Evolutionary conservation across 1,284 basidiomycete genomes (phyloP).

Genomic region (Entoloma clypeatum): DNA sequence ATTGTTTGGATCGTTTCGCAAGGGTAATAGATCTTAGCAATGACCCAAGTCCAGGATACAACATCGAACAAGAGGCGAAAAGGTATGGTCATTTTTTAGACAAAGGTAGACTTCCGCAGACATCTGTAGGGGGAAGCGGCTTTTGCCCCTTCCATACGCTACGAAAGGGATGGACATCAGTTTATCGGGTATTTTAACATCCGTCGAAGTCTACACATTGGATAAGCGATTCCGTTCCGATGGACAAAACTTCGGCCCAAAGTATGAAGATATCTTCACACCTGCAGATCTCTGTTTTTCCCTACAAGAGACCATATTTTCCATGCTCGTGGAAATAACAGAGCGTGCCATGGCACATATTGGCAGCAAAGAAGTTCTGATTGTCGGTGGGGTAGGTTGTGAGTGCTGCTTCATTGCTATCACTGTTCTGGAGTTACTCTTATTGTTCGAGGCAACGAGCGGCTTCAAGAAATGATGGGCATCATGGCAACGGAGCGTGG

Average conservation of each 20-base stretch:
- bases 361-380: constrained; percentile 91
- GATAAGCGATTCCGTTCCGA: constrained; percentile 70
- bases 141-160: constrained; percentile 87
- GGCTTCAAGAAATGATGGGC: constrained; percentile 98
- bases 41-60: constrained; percentile 97
- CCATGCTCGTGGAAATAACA: constrained; percentile 99
- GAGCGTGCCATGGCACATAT: constrained; percentile 99
- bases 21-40: constrained; percentile 95
- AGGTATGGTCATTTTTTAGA: constrained; percentile 45
- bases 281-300: constrained; percentile 96
- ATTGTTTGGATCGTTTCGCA: constrained; percentile 97
- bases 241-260: constrained; percentile 32
- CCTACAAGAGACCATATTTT: constrained; percentile 95
- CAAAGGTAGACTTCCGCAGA: constrained; percentile 24
- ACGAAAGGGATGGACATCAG: constrained; percentile 99
- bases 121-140: constrained; percentile 58
- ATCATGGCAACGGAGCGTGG: constrained; percentile 91
- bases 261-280: constrained; percentile 76
- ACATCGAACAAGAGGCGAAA: constrained; percentile 96
- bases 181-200: constrained; percentile 88
- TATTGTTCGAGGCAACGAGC: constrained; percentile 67
- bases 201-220: constrained; percentile 82
- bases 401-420: constrained; percentile 34
- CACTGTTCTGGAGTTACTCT: background rate
- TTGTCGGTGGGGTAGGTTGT: constrained; percentile 99